Evolutionary conservation across 805 yeast species (phyloP), one percentile per base, ranked within the genome.

Genomic region (Jamesozyma gamospora): DNA sequence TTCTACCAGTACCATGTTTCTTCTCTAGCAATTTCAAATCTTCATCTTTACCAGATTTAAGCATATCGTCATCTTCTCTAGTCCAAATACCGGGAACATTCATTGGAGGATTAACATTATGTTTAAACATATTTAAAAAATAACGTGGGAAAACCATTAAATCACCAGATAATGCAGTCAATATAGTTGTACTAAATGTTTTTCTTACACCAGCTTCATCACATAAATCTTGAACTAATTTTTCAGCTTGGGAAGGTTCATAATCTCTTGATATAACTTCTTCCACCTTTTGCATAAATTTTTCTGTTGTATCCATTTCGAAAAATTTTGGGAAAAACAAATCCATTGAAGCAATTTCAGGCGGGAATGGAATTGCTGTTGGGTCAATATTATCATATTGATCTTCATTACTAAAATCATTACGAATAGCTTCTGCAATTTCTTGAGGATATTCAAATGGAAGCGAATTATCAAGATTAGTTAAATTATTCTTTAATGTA

Each of bases 31-130:
- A 44, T 25, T 57, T 58, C 37, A 64, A 32, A 29, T 63, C 64
- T 3, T 60, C 65, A n/a, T 52, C 59, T 31, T 56, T 59, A 18
- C 53, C 57, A 19, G 55, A 42, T 37, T 54, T 61, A 39, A 68
- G 46, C 45, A 57, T 54, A 14, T 51, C 60, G 44, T 69, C 72
- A 54, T 69, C 71, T 35, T 63, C 66, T 21, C 59, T 48, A 2
- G 71, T 67, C 72, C 72, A 69, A 33, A 69, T 63, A 38, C 72
- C 72, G n/a, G 67, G 64, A 8, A 62, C 62, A 38, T 65, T 53
- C 39, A 48, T 45, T 28, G 73, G 73, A 10, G 72, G 73, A 43
- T 67, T 65, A 13, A 60, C 55, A 27, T 65, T 65, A 19, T 64
- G 57, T 43, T 61, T 60, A 33, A 69, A 59, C 53, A 65, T 66